Base-by-base conservation (phyloP, 345 rosid species). In the Anastatica hierochuntica region DNA sequence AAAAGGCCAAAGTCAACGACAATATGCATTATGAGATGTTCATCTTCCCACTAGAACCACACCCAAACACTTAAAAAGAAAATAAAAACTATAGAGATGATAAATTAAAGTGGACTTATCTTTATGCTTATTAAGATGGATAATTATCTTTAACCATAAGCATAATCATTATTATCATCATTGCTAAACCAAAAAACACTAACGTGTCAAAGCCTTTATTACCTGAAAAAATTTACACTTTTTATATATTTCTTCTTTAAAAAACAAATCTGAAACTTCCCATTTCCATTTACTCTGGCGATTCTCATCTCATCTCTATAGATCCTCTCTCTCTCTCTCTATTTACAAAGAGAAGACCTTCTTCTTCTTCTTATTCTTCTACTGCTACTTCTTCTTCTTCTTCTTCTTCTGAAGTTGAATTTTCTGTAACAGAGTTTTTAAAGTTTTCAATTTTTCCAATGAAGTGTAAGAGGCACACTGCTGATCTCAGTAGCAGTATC, bases 391-490 rank as follows among this genome's bases (percentile, higher is more conserved):
- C 69, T 40, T 63, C 34, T 36, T 56, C 55, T 55, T 64, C 34
- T 38, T 46, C 50, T 45, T 13, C 47, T 17, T 64, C 51, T 11
- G 13, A 30, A 15, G 15, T 11, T 36, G 48, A 19, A 37, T 1
- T n/a, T 47, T 53, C 31, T 43, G 0, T 40, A 0, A 13, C 53
- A 20, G 15, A 43, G 11, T 31, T 36, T 37, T 23, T 67, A 66
- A 66, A 51, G n/a, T n/a, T n/a, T n/a, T n/a, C n/a, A n/a, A 6
- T 29, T 24, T 24, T 8, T 29, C 33, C 33, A 8, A 29, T 29
- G 33, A 29, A 76, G 83, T 90, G 98, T 53, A 83, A 77, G 43
- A 74, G 76, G 38, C 95, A 92, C 49, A 72, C 52, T 20, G 23
- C 64, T 48, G 98, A 92, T 78, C 68, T 29, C 33, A 85, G 78